phyloP scores from a whole-genome alignment of 2,329 filamentous ascomycete species.

The Aspergillus nomiae region DNA sequence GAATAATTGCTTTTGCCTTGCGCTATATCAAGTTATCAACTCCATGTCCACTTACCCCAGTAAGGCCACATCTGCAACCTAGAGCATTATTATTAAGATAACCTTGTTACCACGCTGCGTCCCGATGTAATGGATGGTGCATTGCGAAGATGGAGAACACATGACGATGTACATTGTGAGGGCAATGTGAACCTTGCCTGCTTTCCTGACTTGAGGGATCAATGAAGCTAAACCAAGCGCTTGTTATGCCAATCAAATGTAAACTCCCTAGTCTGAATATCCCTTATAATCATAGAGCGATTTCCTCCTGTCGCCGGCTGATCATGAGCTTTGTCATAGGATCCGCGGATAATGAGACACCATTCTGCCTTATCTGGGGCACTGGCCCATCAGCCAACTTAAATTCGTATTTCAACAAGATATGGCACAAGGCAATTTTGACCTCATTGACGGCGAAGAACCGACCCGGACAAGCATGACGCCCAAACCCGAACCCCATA shows the following conservation, averaged over 20 bases:
- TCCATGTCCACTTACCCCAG: not conserved
- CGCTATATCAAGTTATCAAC: not conserved
- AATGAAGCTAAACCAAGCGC: not conserved
- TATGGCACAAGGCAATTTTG: slow-evolving; percentile 4
- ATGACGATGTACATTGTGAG: not conserved
- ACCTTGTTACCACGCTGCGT: not conserved
- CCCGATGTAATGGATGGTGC: no score
- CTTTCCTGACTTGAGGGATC: no score
- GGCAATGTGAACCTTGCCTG: fast-evolving
- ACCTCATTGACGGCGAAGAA: slow-evolving; percentile 8
- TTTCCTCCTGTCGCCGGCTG: not conserved
- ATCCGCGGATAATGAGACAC: not conserved
- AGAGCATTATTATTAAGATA: not conserved
- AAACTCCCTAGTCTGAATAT: not conserved
- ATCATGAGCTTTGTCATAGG: not conserved
- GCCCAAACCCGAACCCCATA: slow-evolving; percentile 33
- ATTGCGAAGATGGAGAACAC: not conserved
- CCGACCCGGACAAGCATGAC: slow-evolving; percentile 16
- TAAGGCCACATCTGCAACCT: fast-evolving
- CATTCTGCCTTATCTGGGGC: not conserved
- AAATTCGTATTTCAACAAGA: slow-evolving; percentile 9
- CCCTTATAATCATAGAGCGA: not conserved
- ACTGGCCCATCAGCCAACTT: not conserved
- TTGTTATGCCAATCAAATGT: not conserved
- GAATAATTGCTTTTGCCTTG: no score